These are phyloP conservation scores for Beta vulgaris DNA, from an alignment of 148 eudicot species.

Conservation along the genomic window DNA sequence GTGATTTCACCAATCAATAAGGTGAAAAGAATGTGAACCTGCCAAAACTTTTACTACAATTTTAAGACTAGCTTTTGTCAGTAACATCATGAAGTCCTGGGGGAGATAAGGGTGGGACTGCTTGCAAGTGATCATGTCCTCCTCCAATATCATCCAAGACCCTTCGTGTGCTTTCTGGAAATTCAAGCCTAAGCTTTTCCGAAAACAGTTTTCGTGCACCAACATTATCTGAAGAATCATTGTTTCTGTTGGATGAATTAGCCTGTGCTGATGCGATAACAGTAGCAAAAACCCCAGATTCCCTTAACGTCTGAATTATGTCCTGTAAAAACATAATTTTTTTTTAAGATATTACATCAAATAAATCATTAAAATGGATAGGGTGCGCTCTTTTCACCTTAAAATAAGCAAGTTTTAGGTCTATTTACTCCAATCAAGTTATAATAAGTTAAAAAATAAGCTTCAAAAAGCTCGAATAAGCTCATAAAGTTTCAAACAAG, in stretches of 20 bases:
- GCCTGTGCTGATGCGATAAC: conserved; percentile 37
- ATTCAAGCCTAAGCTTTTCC: conserved; percentile 19
- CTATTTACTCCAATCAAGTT: too few species aligned
- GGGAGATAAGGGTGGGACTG: conserved; percentile 48
- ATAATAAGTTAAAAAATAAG: too few species aligned
- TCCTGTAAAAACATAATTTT: conserved; percentile 30
- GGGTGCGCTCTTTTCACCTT: too few species aligned
- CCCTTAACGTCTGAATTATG: conserved; percentile 55
- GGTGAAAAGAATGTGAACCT: background rate
- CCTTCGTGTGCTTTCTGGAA: conserved; percentile 31
- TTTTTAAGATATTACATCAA: background rate
- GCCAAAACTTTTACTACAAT: conserved; percentile 7
- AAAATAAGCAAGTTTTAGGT: too few species aligned
- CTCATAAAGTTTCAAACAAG: too few species aligned
- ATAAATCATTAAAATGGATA: background rate
- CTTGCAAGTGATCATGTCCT: conserved; percentile 17
- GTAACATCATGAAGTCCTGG: conserved; percentile 28
- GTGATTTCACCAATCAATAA: background rate
- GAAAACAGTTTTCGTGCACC: conserved; percentile 9
- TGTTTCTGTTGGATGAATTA: conserved; percentile 15
- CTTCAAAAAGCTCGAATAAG: too few species aligned
- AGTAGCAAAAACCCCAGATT: conserved; percentile 51
- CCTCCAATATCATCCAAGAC: conserved; percentile 26
- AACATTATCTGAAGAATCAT: conserved; percentile 12
- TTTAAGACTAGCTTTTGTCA: background rate